Percentiles rank a stretch among this genome's conserved stretches.
These are phyloP conservation scores for Globisporangium irregulare DNA, from an alignment of 352 stramenopile genomes.

Conservation along the genomic window DNA sequence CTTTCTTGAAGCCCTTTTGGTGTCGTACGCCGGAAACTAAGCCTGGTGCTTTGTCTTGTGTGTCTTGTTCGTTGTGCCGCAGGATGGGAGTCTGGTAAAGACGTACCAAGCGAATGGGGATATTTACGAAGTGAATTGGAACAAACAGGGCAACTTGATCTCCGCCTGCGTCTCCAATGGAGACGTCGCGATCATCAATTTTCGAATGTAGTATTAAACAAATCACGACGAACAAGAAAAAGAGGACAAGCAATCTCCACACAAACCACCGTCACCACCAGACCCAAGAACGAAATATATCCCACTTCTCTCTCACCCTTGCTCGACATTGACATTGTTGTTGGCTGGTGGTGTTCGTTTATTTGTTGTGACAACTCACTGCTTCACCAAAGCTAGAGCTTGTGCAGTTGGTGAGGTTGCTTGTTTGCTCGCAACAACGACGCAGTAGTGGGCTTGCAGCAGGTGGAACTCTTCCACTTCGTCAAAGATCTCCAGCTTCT, in stretches of 20 bases:
- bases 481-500: slow-evolving; percentile 91
- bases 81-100: slow-evolving; percentile 81
- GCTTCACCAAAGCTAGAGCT: slow-evolving; percentile 27
- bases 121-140: slow-evolving; percentile 99
- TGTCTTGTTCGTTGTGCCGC: slow-evolving; percentile 7
- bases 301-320: slow-evolving; percentile 15
- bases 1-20: not conserved
- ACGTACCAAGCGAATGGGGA: slow-evolving; percentile 91
- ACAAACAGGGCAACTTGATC: slow-evolving; percentile 85
- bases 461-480: slow-evolving; percentile 92
- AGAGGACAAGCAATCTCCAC: slow-evolving; percentile 12
- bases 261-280: not conserved
- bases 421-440: slow-evolving; percentile 76
- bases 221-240: slow-evolving; percentile 20
- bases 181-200: slow-evolving; percentile 88
- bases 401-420: slow-evolving; percentile 25
- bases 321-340: not conserved
- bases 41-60: not conserved
- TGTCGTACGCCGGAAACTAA: slow-evolving; percentile 31
- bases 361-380: not conserved
- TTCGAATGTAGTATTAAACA: slow-evolving; percentile 89
- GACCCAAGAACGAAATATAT: slow-evolving; percentile 16
- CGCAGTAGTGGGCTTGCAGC: slow-evolving; percentile 89
- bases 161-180: slow-evolving; percentile 83
- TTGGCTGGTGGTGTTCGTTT: slow-evolving; percentile 8